Conservation (phyloP, 2,329 filamentous ascomycete species). For the Alternaria tenuissima region DNA sequence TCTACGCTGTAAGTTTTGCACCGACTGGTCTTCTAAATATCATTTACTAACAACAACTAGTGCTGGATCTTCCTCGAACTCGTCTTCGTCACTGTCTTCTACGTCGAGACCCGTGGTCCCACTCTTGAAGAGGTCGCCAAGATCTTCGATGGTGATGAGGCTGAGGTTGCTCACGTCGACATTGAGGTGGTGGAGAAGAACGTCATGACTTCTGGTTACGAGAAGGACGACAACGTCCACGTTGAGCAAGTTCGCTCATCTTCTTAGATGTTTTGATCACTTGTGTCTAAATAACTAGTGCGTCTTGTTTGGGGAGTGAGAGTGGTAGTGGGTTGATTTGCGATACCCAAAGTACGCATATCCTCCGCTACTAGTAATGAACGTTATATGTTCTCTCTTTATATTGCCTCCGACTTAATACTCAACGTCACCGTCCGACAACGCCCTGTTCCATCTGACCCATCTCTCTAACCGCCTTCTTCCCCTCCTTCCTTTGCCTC, state of each 20-base stretch:
- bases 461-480: slow-evolving; percentile 5
- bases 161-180: slow-evolving; percentile 50
- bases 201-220: slow-evolving; percentile 29
- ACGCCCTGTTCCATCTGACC: slow-evolving; percentile 14
- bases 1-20: slow-evolving; percentile 62
- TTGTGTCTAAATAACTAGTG: slow-evolving; percentile 8
- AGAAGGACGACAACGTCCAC: slow-evolving; percentile 35
- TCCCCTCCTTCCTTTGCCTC: slow-evolving; percentile 7
- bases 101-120: slow-evolving; percentile 74
- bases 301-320: neutral
- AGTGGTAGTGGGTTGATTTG: slow-evolving; percentile 4
- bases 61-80: slow-evolving; percentile 69
- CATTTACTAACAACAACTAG: slow-evolving; percentile 23
- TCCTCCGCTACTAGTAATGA: slow-evolving; percentile 7
- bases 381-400: slow-evolving; percentile 1
- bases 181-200: slow-evolving; percentile 31
- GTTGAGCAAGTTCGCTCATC: slow-evolving; percentile 23
- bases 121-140: slow-evolving; percentile 75
- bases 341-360: slow-evolving; percentile 9
- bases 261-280: slow-evolving; percentile 5
- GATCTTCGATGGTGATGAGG: slow-evolving; percentile 73
- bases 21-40: neutral
- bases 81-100: slow-evolving; percentile 71
- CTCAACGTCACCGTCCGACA: neutral
- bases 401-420: neutral